Evolutionary conservation across 1,139 yeast species (phyloP), one percentile per base, ranked within the genome.

Genomic region (Blastobotrys niveus): DNA sequence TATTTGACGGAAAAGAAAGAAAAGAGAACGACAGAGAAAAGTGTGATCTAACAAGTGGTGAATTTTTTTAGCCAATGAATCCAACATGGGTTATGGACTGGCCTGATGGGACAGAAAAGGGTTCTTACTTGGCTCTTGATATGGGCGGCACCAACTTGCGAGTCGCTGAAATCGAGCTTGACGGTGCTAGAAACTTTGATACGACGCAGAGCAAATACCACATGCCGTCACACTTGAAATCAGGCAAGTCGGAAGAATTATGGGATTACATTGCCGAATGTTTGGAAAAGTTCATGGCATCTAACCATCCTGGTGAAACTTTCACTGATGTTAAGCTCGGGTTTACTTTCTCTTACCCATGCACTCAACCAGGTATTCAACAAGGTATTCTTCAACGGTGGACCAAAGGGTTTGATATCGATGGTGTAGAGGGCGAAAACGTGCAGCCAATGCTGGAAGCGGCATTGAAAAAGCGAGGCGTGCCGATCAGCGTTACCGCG

Each of bases 361-460:
- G 91, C 51, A 73, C 88, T 38, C 98, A 91, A 70, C 65, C 71
- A 53, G 83, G 82, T 49, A 87, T 91, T 61, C 82, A 86, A 69
- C 74, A 78, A 56, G 98, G 97, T 62, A 66, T 85, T 47, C 76
- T 91, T 63, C 95, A 87, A 73, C 78, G 93, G 67, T 91, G 98
- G 98, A 91, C 98, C 51, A 91, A 91, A 72, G 98, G 98, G 53
- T 91, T 86, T 67, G 96, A 91, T 65, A 87, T 91, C 58, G 83
- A 78, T 47, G 88, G 83, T 50, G 36, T 20, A 3, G 98, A 91
- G 71, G 96, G 96, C 51, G 75, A 84, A 46, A 95, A 91, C 61
- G 96, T 91, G 46, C 96, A 84, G 43, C 95, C 95, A 52, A 73
- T 89, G 83, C 76, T 91, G 59, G 94, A 84, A 68, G 70, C 69